Evolutionary conservation across 345 rosid species (phyloP).

Genomic region (Salix arbutifolia): DNA sequence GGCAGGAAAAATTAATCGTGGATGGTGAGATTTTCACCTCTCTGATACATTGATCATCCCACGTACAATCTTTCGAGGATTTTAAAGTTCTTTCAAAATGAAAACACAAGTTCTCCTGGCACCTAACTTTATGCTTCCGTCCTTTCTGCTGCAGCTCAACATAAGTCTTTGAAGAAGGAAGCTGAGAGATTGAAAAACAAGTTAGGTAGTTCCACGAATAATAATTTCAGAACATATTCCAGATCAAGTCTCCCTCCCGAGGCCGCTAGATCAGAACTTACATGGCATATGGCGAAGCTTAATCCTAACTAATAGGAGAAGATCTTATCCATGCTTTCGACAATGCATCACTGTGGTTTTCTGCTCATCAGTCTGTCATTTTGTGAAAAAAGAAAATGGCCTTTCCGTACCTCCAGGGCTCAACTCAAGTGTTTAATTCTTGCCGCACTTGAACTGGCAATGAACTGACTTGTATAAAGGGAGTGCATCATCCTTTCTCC

Average conservation of each 20-base stretch:
- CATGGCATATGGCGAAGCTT: constrained; percentile 54
- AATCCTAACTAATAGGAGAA: constrained; percentile 40
- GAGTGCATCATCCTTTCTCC: neutral
- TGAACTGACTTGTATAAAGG: neutral
- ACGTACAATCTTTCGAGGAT: neutral
- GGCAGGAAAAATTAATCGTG: constrained; percentile 50
- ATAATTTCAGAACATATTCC: constrained; percentile 24
- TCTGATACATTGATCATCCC: neutral
- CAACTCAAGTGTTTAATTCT: neutral
- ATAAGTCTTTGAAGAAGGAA: constrained; percentile 59
- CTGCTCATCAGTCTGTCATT: neutral
- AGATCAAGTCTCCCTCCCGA: constrained; percentile 31
- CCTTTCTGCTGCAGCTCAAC: constrained; percentile 37
- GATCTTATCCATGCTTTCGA: neutral
- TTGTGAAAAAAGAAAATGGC: neutral
- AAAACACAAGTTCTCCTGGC: neutral
- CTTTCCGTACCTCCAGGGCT: neutral
- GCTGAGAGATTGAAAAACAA: constrained; percentile 46
- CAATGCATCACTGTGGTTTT: neutral
- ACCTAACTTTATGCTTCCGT: neutral
- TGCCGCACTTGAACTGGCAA: neutral
- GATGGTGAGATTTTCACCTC: constrained; percentile 40
- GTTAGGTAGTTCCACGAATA: constrained; percentile 27
- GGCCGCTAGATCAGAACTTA: constrained; percentile 27
- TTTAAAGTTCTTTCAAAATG: neutral